phyloP scores from a whole-genome alignment of 352 stramenopile species.

The Globisporangium okanoganense region DNA sequence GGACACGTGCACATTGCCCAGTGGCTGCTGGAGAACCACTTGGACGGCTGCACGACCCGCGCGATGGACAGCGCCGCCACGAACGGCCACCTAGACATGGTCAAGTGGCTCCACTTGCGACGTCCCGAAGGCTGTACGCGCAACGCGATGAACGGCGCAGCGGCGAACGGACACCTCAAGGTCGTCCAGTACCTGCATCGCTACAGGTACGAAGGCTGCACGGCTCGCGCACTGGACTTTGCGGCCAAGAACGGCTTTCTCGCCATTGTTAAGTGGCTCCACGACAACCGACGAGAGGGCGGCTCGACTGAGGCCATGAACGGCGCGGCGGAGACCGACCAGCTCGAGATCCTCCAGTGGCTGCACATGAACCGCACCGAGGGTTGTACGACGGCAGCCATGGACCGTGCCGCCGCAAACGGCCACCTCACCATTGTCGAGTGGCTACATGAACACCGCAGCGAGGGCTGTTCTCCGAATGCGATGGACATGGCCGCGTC shows the following conservation, averaged over 20 bases:
- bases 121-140: slow-evolving; percentile 13
- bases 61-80: slow-evolving; percentile 14
- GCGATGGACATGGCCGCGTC: slow-evolving; percentile 7
- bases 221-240: slow-evolving; percentile 4
- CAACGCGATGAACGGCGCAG: slow-evolving; percentile 14
- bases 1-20: slow-evolving; percentile 10
- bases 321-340: slow-evolving; percentile 1
- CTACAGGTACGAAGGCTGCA: slow-evolving; percentile 9
- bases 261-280: slow-evolving; percentile 9
- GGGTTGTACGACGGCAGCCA: slow-evolving; percentile 1
- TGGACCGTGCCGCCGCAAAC: slow-evolving; percentile 6
- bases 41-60: slow-evolving; percentile 13
- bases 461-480: slow-evolving; percentile 4
- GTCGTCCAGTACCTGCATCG: slow-evolving; percentile 12
- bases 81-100: slow-evolving; percentile 15
- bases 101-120: slow-evolving; percentile 7
- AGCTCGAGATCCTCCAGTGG: slow-evolving; percentile 6
- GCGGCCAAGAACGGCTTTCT: slow-evolving; percentile 5
- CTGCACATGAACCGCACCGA: slow-evolving; percentile 2
- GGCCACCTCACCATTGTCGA: slow-evolving; percentile 7
- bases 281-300: slow-evolving; percentile 8
- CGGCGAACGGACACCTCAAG: slow-evolving; percentile 10
- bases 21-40: slow-evolving; percentile 15
- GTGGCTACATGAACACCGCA: slow-evolving; percentile 8
- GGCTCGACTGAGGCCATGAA: slow-evolving; percentile 12